Evolutionary conservation across 2,329 filamentous ascomycete species (phyloP).

Genomic region (Penicillium sp.): DNA sequence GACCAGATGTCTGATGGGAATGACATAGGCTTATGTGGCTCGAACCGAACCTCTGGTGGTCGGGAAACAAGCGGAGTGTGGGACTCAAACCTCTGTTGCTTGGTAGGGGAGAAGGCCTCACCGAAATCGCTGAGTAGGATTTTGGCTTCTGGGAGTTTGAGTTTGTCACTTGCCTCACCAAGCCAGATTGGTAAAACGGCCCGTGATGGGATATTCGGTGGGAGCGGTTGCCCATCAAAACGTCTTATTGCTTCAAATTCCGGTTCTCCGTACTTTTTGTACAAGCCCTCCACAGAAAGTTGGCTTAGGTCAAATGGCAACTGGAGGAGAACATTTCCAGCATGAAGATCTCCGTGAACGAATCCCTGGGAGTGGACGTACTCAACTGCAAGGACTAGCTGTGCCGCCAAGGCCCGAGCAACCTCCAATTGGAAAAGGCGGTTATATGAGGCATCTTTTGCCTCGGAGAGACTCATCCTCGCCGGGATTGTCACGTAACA

Average conservation of each 20-base stretch:
- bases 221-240: conserved; percentile 26
- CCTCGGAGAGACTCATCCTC: conserved; percentile 16
- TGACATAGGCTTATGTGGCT: conserved; percentile 34
- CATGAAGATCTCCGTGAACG: conserved; percentile 40
- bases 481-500: conserved; percentile 19
- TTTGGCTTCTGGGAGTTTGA: conserved; percentile 30
- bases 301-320: conserved; percentile 17
- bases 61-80: conserved; percentile 32
- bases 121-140: conserved; percentile 40
- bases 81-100: conserved; percentile 28
- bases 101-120: conserved; percentile 33
- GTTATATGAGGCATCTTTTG: conserved; percentile 17
- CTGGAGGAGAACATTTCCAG: conserved; percentile 38
- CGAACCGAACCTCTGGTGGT: conserved; percentile 41
- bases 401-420: conserved; percentile 16
- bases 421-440: conserved; percentile 18
- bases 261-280: conserved; percentile 23
- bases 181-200: conserved; percentile 38
- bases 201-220: conserved; percentile 31
- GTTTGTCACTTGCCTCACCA: conserved; percentile 32
- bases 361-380: conserved; percentile 24
- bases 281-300: conserved; percentile 21
- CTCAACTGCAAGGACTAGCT: conserved; percentile 29
- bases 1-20: conserved; percentile 44
- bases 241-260: conserved; percentile 20